Evolutionary conservation across 2,329 filamentous ascomycete genomes (phyloP).

Genomic region (Cercospora citrullina): DNA sequence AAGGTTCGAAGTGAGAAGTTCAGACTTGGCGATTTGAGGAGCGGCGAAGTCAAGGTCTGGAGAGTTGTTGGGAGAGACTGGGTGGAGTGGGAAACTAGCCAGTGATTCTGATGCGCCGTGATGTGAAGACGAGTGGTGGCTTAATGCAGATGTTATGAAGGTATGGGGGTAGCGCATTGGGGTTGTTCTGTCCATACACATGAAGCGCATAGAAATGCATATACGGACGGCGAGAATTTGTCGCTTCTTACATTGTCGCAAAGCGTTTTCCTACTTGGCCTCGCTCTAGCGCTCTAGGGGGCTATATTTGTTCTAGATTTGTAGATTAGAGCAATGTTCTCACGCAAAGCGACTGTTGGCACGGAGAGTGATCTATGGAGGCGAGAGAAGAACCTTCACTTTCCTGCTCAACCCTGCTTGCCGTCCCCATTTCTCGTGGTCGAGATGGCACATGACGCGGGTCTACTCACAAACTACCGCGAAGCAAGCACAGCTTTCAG

Average conservation of each 20-base stretch:
- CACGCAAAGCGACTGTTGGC: neutral
- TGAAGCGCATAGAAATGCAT: slow-evolving; percentile 14
- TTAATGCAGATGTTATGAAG: slow-evolving; percentile 11
- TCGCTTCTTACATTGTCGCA: neutral
- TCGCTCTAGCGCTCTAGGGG: neutral
- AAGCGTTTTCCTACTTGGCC: neutral
- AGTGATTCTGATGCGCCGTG: neutral
- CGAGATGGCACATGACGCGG: neutral
- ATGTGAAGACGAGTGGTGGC: neutral
- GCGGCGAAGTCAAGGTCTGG: slow-evolving; percentile 97
- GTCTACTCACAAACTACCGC: neutral
- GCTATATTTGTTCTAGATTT: neutral
- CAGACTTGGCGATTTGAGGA: slow-evolving; percentile 85
- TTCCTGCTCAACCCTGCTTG: neutral
- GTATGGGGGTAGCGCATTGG: neutral
- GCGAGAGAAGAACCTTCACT: neutral
- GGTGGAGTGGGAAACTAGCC: slow-evolving; percentile 75
- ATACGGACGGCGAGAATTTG: neutral
- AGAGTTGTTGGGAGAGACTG: slow-evolving; percentile 87
- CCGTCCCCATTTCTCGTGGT: neutral
- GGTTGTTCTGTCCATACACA: neutral
- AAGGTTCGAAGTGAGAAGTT: slow-evolving; percentile 85
- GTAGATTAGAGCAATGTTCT: neutral
- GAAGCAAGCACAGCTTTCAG: neutral
- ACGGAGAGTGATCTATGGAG: neutral